phyloP scores from a whole-genome alignment of 352 stramenopile genomes.

The Phytophthora hybrid region DNA sequence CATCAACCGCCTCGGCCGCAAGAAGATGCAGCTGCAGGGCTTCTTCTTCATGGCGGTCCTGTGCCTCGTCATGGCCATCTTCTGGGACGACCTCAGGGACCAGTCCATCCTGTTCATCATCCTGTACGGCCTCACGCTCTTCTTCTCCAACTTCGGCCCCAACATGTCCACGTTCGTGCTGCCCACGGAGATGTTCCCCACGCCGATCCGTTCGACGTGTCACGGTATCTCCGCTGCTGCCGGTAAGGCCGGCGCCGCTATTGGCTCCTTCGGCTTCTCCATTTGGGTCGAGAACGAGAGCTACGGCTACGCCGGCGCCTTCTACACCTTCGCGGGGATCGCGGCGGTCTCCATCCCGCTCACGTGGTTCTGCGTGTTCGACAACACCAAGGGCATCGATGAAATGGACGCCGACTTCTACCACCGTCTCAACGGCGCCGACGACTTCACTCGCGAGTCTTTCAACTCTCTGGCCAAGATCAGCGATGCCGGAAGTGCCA shows the following conservation, averaged over 20 bases:
- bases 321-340: constrained; percentile 57
- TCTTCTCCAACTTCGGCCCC: constrained; percentile 83
- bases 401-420: constrained; percentile 49
- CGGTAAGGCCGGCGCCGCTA: constrained; percentile 82
- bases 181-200: constrained; percentile 83
- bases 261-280: constrained; percentile 62
- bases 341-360: constrained; percentile 51
- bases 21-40: constrained; percentile 68
- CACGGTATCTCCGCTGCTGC: constrained; percentile 86
- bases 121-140: constrained; percentile 76
- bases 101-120: constrained; percentile 62
- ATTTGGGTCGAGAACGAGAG: constrained; percentile 56
- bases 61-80: constrained; percentile 57
- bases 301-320: constrained; percentile 56
- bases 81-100: constrained; percentile 58
- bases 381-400: constrained; percentile 49
- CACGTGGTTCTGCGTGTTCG: constrained; percentile 61
- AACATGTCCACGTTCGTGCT: constrained; percentile 89
- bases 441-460: constrained; percentile 20
- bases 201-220: constrained; percentile 79
- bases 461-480: constrained; percentile 16
- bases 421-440: constrained; percentile 9
- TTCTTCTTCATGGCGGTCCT: constrained; percentile 66
- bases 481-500: constrained; percentile 6
- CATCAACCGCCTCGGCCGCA: constrained; percentile 65